Conservation (phyloP, 257 asterid species). For the Lycium barbarum region DNA sequence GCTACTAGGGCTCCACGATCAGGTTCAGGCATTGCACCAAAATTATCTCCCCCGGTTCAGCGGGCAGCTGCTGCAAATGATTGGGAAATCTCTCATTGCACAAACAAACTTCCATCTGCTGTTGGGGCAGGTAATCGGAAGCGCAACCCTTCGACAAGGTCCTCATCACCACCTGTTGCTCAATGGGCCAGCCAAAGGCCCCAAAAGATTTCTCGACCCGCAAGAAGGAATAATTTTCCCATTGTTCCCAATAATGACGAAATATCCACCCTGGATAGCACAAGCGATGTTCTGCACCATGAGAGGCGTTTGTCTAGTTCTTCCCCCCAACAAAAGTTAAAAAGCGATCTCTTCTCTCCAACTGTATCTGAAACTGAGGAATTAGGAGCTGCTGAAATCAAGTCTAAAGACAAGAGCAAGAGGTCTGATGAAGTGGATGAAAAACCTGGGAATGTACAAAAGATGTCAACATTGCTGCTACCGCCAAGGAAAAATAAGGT, state of each 20-base stretch:
- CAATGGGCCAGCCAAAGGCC: slow-evolving; percentile 85
- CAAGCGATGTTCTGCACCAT: slow-evolving; percentile 55
- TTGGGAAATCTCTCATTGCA: slow-evolving; percentile 84
- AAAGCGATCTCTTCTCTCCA: slow-evolving; percentile 65
- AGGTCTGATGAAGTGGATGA: slow-evolving; percentile 69
- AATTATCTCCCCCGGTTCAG: slow-evolving; percentile 68
- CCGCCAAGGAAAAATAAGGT: slow-evolving; percentile 84
- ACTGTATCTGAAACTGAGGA: slow-evolving; percentile 91
- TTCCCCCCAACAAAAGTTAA: slow-evolving; percentile 79
- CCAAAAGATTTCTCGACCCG: slow-evolving; percentile 82
- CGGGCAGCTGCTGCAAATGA: slow-evolving; percentile 65
- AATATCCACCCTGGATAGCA: slow-evolving; percentile 50
- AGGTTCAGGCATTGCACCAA: slow-evolving; percentile 64
- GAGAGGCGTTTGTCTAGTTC: slow-evolving; percentile 65
- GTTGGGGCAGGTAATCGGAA: slow-evolving; percentile 70
- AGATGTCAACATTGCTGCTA: slow-evolving; percentile 76
- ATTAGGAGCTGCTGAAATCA: slow-evolving; percentile 77
- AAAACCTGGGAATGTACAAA: slow-evolving; percentile 72
- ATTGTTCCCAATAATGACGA: slow-evolving; percentile 70
- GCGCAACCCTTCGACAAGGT: slow-evolving; percentile 71
- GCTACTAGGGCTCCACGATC: slow-evolving; percentile 86
- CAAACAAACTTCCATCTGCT: slow-evolving; percentile 66
- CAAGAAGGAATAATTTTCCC: slow-evolving; percentile 80
- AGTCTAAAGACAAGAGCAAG: slow-evolving; percentile 65
- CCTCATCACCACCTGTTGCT: slow-evolving; percentile 89